Conservation (phyloP, 352 stramenopile species). For the Phytopythium boreale region DNA sequence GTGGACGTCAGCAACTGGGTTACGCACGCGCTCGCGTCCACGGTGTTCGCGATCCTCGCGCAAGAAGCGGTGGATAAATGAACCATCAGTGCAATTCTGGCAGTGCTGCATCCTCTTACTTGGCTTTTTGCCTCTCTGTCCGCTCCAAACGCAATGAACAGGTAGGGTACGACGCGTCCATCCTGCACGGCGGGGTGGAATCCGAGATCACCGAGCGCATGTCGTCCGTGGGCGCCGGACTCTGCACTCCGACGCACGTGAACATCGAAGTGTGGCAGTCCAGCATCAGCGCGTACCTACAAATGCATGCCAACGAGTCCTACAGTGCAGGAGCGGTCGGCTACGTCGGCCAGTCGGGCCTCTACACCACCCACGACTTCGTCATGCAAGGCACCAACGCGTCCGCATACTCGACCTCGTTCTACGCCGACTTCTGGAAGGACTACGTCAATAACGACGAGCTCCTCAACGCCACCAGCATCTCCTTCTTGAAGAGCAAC, state of each 20-base stretch:
- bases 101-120: neutral
- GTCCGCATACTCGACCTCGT: slow-evolving; percentile 11
- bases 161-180: slow-evolving; percentile 28
- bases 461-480: slow-evolving; percentile 28
- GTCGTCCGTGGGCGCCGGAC: slow-evolving; percentile 22
- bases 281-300: slow-evolving; percentile 19
- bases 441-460: slow-evolving; percentile 34
- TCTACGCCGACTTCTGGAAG: slow-evolving; percentile 50
- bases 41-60: slow-evolving; percentile 45
- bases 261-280: slow-evolving; percentile 55
- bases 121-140: neutral
- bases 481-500: slow-evolving; percentile 24
- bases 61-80: slow-evolving; percentile 28
- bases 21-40: slow-evolving; percentile 29
- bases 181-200: slow-evolving; percentile 7
- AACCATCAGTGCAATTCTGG: neutral
- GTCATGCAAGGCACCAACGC: slow-evolving; percentile 12
- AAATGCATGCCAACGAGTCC: slow-evolving; percentile 47
- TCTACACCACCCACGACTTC: slow-evolving; percentile 50
- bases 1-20: slow-evolving; percentile 35
- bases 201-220: slow-evolving; percentile 25
- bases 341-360: slow-evolving; percentile 34
- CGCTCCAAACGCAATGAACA: slow-evolving; percentile 6
- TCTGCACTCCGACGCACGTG: slow-evolving; percentile 49
- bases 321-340: slow-evolving; percentile 29